Evolutionary conservation across 2,329 filamentous ascomycete species (phyloP), one percentile per base, ranked within the genome.

Genomic region (Ceratocystis diversiconidia): DNA sequence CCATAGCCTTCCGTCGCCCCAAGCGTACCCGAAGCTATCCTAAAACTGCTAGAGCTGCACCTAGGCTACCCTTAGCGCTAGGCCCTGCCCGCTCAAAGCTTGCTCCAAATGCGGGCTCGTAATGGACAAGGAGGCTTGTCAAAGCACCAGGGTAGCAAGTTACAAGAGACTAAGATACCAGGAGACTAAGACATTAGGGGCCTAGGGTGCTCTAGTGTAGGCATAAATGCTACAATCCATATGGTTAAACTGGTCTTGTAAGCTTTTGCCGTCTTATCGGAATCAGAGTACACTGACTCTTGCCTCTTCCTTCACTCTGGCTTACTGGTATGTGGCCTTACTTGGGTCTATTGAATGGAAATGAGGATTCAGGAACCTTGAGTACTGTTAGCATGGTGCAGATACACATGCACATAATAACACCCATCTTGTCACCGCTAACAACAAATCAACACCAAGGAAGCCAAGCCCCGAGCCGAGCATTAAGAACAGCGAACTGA

Each of bases 191-290:
- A 52, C 28, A 59, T n/a, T 30, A 36, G 12, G 28, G 15, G 55
- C 15, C 25, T 59, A 36, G 55, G 55, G 55, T 59, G 55, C 55
- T 36, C 30, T 59, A 59, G 36, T 41, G 36, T 41, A 12, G 36
- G 36, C 36, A 15, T 41, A 41, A 41, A 59, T 17, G 28, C 55
- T 59, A n/a, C 15, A 25, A 36, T 8, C 25, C 32, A 5, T 25
- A 52, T 25, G 8, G 22, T 25, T 52, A 52, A 52, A 10, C 22
- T 25, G 28, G 36, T 15, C 17, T n/a, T 59, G 55, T 59, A 59
- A 59, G 55, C 55, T 59, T 41, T 19, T 36, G 55, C 55, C 55
- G 55, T 59, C 25, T 36, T 59, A 59, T 59, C 55, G 15, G 17
- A 22, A 52, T 41, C 22, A 52, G 48, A 6, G 30, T 5, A 22